Conservation (phyloP, 2,329 filamentous ascomycete genomes). For the Fusarium keratoplasticum region DNA sequence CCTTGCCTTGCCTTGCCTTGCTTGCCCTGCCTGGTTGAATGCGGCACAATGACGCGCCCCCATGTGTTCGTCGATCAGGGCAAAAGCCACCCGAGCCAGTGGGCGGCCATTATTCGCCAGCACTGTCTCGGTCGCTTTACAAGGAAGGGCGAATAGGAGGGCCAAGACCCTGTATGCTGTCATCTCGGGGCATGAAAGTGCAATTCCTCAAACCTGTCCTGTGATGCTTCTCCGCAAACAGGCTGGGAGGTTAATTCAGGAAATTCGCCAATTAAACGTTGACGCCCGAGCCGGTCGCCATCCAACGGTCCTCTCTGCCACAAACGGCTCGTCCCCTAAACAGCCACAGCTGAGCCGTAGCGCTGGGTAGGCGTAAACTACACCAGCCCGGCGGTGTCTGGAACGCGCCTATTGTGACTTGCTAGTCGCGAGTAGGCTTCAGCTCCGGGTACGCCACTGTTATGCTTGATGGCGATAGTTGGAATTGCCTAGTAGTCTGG, state of each 20-base stretch:
- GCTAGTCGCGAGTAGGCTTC: slow-evolving; percentile 10
- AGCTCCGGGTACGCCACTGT: slow-evolving; percentile 18
- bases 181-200: neutral
- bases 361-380: slow-evolving; percentile 5
- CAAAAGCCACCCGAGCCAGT: neutral
- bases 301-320: slow-evolving; percentile 13
- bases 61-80: slow-evolving; percentile 18
- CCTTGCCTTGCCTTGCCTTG: neutral
- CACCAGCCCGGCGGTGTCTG: neutral
- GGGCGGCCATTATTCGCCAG: neutral
- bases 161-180: neutral
- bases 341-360: slow-evolving; percentile 31
- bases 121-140: neutral
- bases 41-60: slow-evolving; percentile 23
- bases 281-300: slow-evolving; percentile 27
- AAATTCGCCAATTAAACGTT: slow-evolving; percentile 20
- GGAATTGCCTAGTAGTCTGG: slow-evolving; percentile 1
- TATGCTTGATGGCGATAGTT: slow-evolving; percentile 9
- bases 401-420: slow-evolving; percentile 5
- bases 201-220: slow-evolving; percentile 6
- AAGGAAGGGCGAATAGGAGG: neutral
- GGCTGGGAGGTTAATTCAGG: slow-evolving; percentile 5
- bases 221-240: neutral
- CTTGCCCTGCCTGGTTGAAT: slow-evolving; percentile 1
- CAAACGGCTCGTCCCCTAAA: slow-evolving; percentile 5